Evolutionary conservation across 345 rosid species (phyloP).

Genomic region (Sonneratia caseolaris): DNA sequence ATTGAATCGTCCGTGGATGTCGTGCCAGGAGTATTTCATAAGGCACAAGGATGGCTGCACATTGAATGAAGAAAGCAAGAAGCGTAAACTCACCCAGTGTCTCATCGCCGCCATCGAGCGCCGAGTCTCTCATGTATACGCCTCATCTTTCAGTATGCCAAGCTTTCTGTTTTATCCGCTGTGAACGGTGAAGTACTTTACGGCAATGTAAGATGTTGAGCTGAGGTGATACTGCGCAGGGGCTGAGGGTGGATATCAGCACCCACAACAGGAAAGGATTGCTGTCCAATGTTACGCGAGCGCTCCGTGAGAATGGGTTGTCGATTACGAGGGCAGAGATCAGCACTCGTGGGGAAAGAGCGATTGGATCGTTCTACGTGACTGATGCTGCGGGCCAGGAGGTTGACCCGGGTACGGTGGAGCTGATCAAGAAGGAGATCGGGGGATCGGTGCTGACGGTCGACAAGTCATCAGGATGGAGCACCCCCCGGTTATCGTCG

Average conservation of each 20-base stretch:
- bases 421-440: slow-evolving; percentile 48
- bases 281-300: slow-evolving; percentile 55
- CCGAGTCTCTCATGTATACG: slow-evolving; percentile 44
- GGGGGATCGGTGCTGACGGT: slow-evolving; percentile 43
- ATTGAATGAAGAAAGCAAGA: slow-evolving; percentile 43
- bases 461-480: slow-evolving; percentile 27
- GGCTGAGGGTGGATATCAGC: slow-evolving; percentile 51
- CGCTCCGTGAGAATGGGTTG: slow-evolving; percentile 59
- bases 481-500: slow-evolving; percentile 16
- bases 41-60: slow-evolving; percentile 68
- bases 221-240: slow-evolving; percentile 22
- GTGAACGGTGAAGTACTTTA: neutral
- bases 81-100: slow-evolving; percentile 43
- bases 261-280: slow-evolving; percentile 48
- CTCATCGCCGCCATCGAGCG: slow-evolving; percentile 74
- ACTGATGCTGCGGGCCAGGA: slow-evolving; percentile 54
- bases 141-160: neutral
- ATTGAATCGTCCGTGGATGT: neutral
- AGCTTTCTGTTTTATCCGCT: neutral
- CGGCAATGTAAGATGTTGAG: neutral
- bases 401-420: slow-evolving; percentile 25
- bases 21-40: slow-evolving; percentile 69
- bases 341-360: slow-evolving; percentile 40
- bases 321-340: slow-evolving; percentile 61
- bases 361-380: slow-evolving; percentile 64